Base-by-base conservation (phyloP, 176 grass and related monocot genomes). In the Oryza longistaminata region DNA sequence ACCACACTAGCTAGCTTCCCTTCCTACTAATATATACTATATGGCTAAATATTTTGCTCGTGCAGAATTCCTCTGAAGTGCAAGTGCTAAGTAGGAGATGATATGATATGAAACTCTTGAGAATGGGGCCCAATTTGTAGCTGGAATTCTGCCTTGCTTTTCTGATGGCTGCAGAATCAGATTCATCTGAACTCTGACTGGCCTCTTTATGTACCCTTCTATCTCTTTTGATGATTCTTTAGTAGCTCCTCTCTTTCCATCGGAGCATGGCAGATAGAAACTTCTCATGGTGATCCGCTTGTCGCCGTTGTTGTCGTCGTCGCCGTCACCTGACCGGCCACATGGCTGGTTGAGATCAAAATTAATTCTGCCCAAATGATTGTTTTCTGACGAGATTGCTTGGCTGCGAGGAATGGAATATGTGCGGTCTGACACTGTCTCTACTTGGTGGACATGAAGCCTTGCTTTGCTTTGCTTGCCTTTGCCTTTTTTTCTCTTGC, bases 101-200 rank as follows among this genome's bases (percentile, higher is more conserved):
- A 65, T 80, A 34, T 26, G 66, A 34, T 61, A 70, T 77, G 31
- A 29, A 61, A 66, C 72, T 50, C 34, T 40, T 40, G 37, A 42
- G 70, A 53, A 50, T 27, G 37, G 68, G 19, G 16, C 75, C 71
- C 75, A 66, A 85, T 92, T 98, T 94, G 85, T 93, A 98, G 89
- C 77, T 67, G 79, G 53, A 62, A 37, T 31, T 55, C 27, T 34
- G 82, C 33, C 77, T 83, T 46, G 53, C 80, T 80, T 88, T 80
- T 84, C 8, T 40, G 77, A 27, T 64, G 61, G 25, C 52, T 55
- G 52, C 43, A 80, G 96, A 93, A 93, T 95, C 91, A 70, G 88
- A 92, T 93, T 92, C 96, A 93, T 88, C 88, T 97, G 64, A 48
- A 43, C 87, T 11, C 40, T 66, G 33, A 70, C 65, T 58, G 70